Evolutionary conservation across 2,329 filamentous ascomycete species (phyloP).

Genomic region (Xylariomycetidae sp.): DNA sequence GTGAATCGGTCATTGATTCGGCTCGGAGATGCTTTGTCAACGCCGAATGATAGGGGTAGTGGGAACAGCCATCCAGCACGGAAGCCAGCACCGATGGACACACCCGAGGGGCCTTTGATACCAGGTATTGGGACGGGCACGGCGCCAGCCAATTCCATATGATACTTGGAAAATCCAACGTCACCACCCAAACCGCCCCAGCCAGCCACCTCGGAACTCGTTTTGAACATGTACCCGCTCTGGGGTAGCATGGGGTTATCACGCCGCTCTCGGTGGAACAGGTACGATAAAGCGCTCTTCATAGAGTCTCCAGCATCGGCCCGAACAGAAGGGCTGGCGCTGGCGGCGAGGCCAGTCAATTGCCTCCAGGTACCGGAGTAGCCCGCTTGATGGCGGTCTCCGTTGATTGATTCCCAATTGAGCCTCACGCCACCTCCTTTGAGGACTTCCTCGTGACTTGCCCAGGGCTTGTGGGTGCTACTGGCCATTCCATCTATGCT

Average conservation of each 20-base stretch:
- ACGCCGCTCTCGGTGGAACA: constrained; percentile 71
- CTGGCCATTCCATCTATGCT: constrained; percentile 77
- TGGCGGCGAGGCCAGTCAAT: constrained; percentile 68
- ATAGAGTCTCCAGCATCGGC: constrained; percentile 84
- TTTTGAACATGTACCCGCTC: constrained; percentile 73
- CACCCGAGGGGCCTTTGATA: constrained; percentile 61
- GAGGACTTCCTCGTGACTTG: constrained; percentile 85
- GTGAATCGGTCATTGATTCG: constrained; percentile 92
- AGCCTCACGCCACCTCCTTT: constrained; percentile 73
- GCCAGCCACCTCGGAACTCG: constrained; percentile 77
- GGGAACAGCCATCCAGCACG: constrained; percentile 80
- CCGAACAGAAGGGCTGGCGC: constrained; percentile 75
- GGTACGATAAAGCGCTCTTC: constrained; percentile 81
- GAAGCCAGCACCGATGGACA: constrained; percentile 77
- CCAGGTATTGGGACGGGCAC: constrained; percentile 67
- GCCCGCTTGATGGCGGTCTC: constrained; percentile 68
- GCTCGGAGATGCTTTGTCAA: constrained; percentile 55
- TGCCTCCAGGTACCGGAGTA: constrained; percentile 86
- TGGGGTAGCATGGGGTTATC: constrained; percentile 82
- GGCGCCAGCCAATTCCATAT: constrained; percentile 74
- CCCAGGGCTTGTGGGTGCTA: constrained; percentile 84
- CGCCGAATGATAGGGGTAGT: constrained; percentile 56
- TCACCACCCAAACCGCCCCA: constrained; percentile 79
- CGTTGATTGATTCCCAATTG: constrained; percentile 60
- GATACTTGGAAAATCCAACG: constrained; percentile 90